phyloP scores from a whole-genome alignment of 2,329 filamentous ascomycete genomes.

The Colletotrichum sp. region DNA sequence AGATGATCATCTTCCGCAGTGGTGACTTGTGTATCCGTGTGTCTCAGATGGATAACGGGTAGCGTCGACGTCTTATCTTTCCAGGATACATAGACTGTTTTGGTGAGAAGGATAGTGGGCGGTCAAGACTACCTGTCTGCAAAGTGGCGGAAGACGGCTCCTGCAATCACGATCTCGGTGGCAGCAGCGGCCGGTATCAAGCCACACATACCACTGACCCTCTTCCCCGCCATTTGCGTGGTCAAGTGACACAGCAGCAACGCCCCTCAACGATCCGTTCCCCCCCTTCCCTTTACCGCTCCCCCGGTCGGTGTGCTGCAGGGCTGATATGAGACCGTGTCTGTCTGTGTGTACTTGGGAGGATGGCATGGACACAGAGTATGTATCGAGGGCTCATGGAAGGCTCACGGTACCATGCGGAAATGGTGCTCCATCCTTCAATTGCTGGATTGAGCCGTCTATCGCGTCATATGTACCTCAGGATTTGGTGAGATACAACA shows the following conservation, averaged over 20 bases:
- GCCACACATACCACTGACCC: neutral
- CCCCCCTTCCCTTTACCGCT: neutral
- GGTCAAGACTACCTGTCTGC: neutral
- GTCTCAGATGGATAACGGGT: neutral
- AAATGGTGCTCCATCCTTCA: neutral
- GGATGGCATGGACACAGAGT: neutral
- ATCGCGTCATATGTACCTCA: neutral
- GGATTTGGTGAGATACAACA: neutral
- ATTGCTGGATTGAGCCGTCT: neutral
- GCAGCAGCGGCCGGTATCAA: neutral
- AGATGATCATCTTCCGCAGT: neutral
- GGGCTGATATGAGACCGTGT: neutral
- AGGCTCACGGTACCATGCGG: neutral
- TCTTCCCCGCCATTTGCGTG: neutral
- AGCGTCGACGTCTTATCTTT: neutral
- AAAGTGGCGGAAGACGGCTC: neutral
- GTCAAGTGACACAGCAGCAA: constrained; percentile 9
- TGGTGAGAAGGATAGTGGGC: neutral
- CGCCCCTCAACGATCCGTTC: neutral
- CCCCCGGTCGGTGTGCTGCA: neutral
- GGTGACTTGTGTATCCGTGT: neutral
- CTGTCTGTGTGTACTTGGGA: neutral
- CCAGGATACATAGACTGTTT: neutral
- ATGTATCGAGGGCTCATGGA: neutral
- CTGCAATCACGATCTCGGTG: neutral